Evolutionary conservation across 768 basidiomycete genomes (phyloP).

Genomic region (Suillus occidentalis): DNA sequence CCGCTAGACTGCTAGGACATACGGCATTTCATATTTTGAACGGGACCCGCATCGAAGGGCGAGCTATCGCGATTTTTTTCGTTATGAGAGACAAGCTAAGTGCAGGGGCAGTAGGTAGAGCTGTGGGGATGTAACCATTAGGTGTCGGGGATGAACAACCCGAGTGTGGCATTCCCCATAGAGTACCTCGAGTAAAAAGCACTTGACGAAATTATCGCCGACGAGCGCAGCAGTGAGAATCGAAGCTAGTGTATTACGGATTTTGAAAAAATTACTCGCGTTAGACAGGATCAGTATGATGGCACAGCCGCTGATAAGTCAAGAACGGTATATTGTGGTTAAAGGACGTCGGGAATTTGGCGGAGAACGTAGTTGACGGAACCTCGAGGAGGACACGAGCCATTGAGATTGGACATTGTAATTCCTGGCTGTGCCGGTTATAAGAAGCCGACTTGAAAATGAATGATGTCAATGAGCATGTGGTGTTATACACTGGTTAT

Average conservation of each 20-base stretch:
- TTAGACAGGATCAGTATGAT: background rate
- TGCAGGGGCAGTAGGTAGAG: background rate
- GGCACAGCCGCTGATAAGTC: background rate
- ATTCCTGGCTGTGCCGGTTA: slow-evolving; percentile 1
- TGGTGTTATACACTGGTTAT: background rate
- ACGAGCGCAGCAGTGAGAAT: slow-evolving; percentile 5
- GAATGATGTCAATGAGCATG: slow-evolving; percentile 3
- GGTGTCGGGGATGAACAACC: background rate
- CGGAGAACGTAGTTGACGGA: background rate
- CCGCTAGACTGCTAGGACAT: background rate
- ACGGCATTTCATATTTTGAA: slow-evolving; percentile 2
- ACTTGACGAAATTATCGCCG: background rate
- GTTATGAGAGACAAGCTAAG: background rate
- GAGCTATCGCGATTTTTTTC: background rate
- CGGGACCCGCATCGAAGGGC: background rate
- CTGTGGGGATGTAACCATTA: background rate
- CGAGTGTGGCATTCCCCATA: background rate
- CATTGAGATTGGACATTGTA: background rate
- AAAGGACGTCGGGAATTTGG: background rate
- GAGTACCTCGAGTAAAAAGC: background rate
- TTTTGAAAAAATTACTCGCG: slow-evolving; percentile 1
- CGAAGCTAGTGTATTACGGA: background rate
- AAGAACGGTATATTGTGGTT: background rate
- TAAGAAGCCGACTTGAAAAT: slow-evolving; percentile 2
- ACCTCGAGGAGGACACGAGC: slow-evolving; percentile 7